Conservation (phyloP, 192 early-diverging fungal genomes). For the Backusella westeae region DNA sequence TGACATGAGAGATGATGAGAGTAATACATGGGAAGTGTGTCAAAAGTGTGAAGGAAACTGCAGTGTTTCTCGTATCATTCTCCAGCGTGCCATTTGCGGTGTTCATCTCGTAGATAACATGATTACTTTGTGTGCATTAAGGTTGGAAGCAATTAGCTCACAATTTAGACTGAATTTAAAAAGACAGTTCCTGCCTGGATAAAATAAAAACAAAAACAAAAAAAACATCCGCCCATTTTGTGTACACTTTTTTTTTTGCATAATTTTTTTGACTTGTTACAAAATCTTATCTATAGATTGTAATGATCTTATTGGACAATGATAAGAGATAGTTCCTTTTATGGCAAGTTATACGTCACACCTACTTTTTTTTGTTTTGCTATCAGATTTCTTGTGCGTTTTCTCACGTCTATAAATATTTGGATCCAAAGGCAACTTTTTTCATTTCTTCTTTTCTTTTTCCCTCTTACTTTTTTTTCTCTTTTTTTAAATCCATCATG, state of each 20-base stretch:
- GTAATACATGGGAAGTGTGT: not conserved
- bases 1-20: not conserved
- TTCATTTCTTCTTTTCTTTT: slow-evolving; percentile 12
- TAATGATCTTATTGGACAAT: not conserved
- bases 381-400: not conserved
- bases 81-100: slow-evolving; percentile 20
- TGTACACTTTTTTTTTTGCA: not conserved
- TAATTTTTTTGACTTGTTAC: not conserved
- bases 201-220: slow-evolving; percentile 7
- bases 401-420: slow-evolving; percentile 13
- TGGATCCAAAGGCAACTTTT: not conserved
- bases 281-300: not conserved
- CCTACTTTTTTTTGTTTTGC: not conserved
- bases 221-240: not conserved
- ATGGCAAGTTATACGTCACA: not conserved
- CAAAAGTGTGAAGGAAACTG: slow-evolving; percentile 15
- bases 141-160: slow-evolving; percentile 36
- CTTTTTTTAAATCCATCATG: slow-evolving; percentile 17
- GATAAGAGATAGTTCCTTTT: not conserved
- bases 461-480: not conserved
- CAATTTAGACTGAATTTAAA: slow-evolving; percentile 31
- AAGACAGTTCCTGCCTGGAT: slow-evolving; percentile 34
- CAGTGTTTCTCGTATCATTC: not conserved
- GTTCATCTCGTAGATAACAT: slow-evolving; percentile 18
- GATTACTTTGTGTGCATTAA: slow-evolving; percentile 24